phyloP scores from a whole-genome alignment of 2,329 filamentous ascomycete genomes.

The Hypocreales sp. region DNA sequence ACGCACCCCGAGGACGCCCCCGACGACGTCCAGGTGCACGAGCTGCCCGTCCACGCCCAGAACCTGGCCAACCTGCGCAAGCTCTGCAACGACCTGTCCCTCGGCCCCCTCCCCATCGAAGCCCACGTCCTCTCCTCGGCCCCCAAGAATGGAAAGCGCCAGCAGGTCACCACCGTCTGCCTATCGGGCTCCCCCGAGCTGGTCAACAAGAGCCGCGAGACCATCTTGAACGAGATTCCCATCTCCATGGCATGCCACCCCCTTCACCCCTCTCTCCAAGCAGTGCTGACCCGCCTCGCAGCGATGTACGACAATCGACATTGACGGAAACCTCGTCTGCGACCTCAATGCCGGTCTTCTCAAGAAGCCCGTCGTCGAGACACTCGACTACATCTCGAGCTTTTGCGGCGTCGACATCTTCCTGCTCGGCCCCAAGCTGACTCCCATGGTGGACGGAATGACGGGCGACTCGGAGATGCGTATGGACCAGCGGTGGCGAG shows the following conservation, averaged over 20 bases:
- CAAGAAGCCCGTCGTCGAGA: conserved; percentile 61
- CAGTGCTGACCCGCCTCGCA: conserved; percentile 3
- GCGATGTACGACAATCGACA: conserved; percentile 86
- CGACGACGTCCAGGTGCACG: conserved; percentile 71
- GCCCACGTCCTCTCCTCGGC: conserved; percentile 73
- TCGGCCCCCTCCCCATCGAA: conserved; percentile 55
- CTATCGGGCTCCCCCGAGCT: conserved; percentile 77
- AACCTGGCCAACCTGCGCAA: conserved; percentile 69
- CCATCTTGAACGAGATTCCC: conserved; percentile 80
- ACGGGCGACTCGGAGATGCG: conserved; percentile 70
- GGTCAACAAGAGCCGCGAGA: conserved; percentile 79
- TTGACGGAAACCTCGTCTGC: conserved; percentile 81
- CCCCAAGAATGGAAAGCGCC: conserved; percentile 53
- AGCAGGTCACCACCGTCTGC: conserved; percentile 72
- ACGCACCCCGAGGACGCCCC: conserved; percentile 78
- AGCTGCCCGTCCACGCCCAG: conserved; percentile 80
- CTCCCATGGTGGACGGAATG: conserved; percentile 58
- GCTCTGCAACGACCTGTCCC: conserved; percentile 70
- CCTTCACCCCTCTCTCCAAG: conserved; percentile 1
- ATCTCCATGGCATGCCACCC: conserved; percentile 59
- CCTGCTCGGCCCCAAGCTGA: conserved; percentile 76
- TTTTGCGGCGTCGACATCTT: conserved; percentile 96
- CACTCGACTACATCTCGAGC: conserved; percentile 71
- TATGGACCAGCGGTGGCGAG: conserved; percentile 78
- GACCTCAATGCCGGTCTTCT: conserved; percentile 53